Percentiles rank a stretch among this genome's conserved stretches.
These are phyloP conservation scores for Sporodiniella umbellata DNA, from an alignment of 371 early-diverging fungal genomes.

Conservation along the genomic window DNA sequence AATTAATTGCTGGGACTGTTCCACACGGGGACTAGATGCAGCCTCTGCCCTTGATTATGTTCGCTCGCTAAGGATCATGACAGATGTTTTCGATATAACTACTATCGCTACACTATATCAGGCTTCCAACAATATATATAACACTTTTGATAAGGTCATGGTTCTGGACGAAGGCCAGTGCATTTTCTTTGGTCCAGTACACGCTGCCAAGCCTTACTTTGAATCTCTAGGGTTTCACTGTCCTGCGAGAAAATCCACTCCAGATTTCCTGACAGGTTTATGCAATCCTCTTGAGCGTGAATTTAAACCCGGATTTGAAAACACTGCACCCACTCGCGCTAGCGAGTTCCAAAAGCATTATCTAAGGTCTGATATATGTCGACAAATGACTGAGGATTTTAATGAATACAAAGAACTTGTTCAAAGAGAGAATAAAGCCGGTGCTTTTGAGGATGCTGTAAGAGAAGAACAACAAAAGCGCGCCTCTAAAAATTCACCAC, in stretches of 20 bases:
- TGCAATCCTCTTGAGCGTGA: conserved; percentile 62
- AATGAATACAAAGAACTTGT: conserved; percentile 36
- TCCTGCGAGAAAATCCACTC: conserved; percentile 70
- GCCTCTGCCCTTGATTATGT: conserved; percentile 83
- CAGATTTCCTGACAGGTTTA: conserved; percentile 74
- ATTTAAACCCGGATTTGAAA: conserved; percentile 48
- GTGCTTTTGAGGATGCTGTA: conserved; percentile 48
- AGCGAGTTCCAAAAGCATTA: conserved; percentile 46
- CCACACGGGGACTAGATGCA: conserved; percentile 91
- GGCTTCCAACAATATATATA: conserved; percentile 72
- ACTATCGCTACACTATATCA: conserved; percentile 58
- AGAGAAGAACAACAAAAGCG: conserved; percentile 50
- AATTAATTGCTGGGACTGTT: conserved; percentile 83
- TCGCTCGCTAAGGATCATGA: conserved; percentile 64
- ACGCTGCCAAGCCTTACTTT: conserved; percentile 62
- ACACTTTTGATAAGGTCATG: conserved; percentile 72
- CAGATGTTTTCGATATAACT: conserved; percentile 58
- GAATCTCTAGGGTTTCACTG: conserved; percentile 63
- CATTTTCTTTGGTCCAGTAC: conserved; percentile 69
- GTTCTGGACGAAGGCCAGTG: conserved; percentile 70
- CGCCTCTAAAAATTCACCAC: conserved; percentile 48
- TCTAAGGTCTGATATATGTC: conserved; percentile 30
- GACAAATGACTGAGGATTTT: conserved; percentile 27
- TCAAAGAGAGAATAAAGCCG: conserved; percentile 27
- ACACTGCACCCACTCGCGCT: conserved; percentile 43